phyloP scores from a whole-genome alignment of 176 grass and related monocot genomes.

The Oryza officinalis region DNA sequence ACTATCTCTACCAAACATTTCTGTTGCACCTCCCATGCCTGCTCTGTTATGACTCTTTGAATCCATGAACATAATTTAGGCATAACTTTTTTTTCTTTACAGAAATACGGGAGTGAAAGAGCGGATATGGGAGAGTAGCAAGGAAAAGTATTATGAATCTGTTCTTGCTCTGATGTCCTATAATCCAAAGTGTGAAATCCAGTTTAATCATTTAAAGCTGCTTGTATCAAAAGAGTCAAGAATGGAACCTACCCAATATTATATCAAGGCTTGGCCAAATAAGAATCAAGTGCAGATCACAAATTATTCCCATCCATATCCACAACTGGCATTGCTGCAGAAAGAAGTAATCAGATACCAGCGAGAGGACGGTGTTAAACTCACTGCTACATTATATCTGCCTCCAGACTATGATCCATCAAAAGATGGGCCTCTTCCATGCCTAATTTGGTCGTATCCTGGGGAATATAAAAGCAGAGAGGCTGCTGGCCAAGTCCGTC shows the following conservation, averaged over 20 bases:
- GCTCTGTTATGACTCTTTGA: neutral
- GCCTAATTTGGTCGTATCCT: constrained; percentile 83
- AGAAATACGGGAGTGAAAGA: constrained; percentile 83
- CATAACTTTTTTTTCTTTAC: constrained; percentile 31
- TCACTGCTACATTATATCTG: constrained; percentile 82
- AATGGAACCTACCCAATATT: constrained; percentile 80
- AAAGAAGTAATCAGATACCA: constrained; percentile 92
- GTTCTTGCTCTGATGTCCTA: constrained; percentile 79
- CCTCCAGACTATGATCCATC: constrained; percentile 69
- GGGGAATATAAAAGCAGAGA: constrained; percentile 96
- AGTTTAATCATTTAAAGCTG: constrained; percentile 71
- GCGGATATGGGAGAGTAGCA: constrained; percentile 81
- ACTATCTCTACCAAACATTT: constrained; percentile 42
- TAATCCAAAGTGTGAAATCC: constrained; percentile 56
- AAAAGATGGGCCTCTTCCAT: constrained; percentile 69
- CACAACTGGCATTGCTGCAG: constrained; percentile 65
- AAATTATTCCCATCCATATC: constrained; percentile 84
- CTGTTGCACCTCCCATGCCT: neutral
- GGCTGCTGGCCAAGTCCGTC: constrained; percentile 80
- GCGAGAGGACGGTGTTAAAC: constrained; percentile 71
- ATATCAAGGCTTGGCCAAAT: constrained; percentile 64
- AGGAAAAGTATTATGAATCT: constrained; percentile 82
- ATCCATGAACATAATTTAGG: constrained; percentile 12
- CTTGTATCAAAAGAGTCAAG: constrained; percentile 84
- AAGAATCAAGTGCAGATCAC: constrained; percentile 74